Conservation (phyloP, 2,329 filamentous ascomycete species). For the Paracamarosporium sp. region DNA sequence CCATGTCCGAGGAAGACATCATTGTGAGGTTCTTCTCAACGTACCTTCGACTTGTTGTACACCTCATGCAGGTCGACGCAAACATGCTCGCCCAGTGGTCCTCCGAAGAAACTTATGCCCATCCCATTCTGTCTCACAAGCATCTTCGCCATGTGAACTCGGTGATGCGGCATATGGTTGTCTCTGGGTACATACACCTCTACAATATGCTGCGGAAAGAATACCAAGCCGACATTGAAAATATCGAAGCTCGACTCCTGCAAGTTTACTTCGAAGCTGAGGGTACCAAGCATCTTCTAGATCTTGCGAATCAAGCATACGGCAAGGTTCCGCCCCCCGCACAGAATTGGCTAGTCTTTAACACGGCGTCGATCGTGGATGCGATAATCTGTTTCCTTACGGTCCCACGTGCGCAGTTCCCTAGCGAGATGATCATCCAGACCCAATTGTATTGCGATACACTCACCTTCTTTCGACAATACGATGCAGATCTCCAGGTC, state of each 20-base stretch:
- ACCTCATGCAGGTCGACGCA: conserved; percentile 34
- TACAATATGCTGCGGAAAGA: conserved; percentile 39
- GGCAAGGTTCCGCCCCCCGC: conserved; percentile 21
- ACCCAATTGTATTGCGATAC: conserved; percentile 26
- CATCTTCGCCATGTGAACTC: conserved; percentile 34
- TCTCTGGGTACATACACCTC: conserved; percentile 24
- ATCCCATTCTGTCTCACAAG: conserved; percentile 32
- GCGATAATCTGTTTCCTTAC: conserved; percentile 15
- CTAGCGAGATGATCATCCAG: conserved; percentile 17
- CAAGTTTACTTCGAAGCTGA: conserved; percentile 30
- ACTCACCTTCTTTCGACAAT: conserved; percentile 35
- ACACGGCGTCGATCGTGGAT: conserved; percentile 24
- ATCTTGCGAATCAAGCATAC: conserved; percentile 27
- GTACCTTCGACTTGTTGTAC: conserved; percentile 36
- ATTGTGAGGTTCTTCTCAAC: conserved; percentile 35
- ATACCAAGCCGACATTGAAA: conserved; percentile 26
- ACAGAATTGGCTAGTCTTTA: conserved; percentile 26
- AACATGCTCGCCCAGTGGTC: conserved; percentile 24
- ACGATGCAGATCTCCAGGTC: conserved; percentile 35
- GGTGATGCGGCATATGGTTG: conserved; percentile 23
- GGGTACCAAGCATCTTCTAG: conserved; percentile 34
- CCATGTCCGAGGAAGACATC: conserved; percentile 27
- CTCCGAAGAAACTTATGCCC: conserved; percentile 21
- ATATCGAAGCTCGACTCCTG: conserved; percentile 27
- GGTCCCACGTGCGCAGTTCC: background rate